phyloP scores from a whole-genome alignment of 352 stramenopile genomes.

The Hyaloperonospora brassicae region DNA sequence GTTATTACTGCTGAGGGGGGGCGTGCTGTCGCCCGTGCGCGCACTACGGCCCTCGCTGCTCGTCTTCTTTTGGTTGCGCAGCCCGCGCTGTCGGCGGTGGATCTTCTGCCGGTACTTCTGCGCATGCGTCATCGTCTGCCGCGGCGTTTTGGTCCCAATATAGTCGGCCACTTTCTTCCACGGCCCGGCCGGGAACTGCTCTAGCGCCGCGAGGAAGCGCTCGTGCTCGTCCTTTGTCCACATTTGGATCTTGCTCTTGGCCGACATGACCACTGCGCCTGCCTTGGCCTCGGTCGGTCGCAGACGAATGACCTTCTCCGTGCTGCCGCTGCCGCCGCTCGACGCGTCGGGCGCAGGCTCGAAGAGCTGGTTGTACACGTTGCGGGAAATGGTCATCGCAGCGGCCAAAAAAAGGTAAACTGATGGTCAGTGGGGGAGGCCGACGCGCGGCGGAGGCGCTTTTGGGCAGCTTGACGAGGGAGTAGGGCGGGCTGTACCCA shows the following conservation, averaged over 20 bases:
- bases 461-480: slow-evolving; percentile 15
- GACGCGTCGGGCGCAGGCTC: slow-evolving; percentile 37
- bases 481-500: slow-evolving; percentile 21
- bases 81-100: slow-evolving; percentile 52
- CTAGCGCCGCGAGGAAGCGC: slow-evolving; percentile 71
- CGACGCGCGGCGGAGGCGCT: slow-evolving; percentile 1
- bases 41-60: not conserved
- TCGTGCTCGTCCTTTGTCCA: slow-evolving; percentile 85
- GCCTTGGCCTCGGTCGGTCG: slow-evolving; percentile 73
- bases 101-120: slow-evolving; percentile 85
- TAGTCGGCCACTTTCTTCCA: slow-evolving; percentile 84
- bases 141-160: slow-evolving; percentile 80
- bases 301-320: slow-evolving; percentile 69
- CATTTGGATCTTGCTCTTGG: slow-evolving; percentile 82
- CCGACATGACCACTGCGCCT: slow-evolving; percentile 64
- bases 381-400: slow-evolving; percentile 78
- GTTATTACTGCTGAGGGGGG: no score
- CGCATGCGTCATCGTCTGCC: slow-evolving; percentile 90
- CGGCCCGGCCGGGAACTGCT: slow-evolving; percentile 76
- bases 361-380: slow-evolving; percentile 80
- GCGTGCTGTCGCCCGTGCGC: no score
- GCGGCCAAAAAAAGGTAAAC: slow-evolving; percentile 8
- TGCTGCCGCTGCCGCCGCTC: slow-evolving; percentile 8
- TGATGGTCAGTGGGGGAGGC: slow-evolving; percentile 22
- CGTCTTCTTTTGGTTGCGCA: slow-evolving; percentile 72